Evolutionary conservation across 1,139 yeast species (phyloP).

Genomic region (Yamadazyma spencermartinsiae): DNA sequence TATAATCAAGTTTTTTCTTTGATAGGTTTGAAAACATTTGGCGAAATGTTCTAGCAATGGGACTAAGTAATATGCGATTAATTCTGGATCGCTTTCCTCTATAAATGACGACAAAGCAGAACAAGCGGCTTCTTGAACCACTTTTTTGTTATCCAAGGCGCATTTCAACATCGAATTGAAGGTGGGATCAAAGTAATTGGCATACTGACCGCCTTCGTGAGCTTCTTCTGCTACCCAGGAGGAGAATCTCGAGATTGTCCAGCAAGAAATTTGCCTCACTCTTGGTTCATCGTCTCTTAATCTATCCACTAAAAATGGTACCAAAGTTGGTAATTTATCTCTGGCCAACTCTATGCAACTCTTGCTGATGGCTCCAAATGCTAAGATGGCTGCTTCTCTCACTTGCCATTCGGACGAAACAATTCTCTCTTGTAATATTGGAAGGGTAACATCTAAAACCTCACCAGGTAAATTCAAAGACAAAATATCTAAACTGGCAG

Average conservation of each 20-base stretch:
- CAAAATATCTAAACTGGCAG: slow-evolving; percentile 84
- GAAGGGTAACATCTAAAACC: slow-evolving; percentile 68
- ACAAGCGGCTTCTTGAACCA: slow-evolving; percentile 94
- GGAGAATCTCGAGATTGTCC: slow-evolving; percentile 89
- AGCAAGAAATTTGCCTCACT: slow-evolving; percentile 89
- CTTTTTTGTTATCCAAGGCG: slow-evolving; percentile 79
- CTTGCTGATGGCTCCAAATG: slow-evolving; percentile 92
- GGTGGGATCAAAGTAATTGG: slow-evolving; percentile 73
- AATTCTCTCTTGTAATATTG: slow-evolving; percentile 71
- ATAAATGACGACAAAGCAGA: slow-evolving; percentile 81
- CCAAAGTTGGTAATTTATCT: slow-evolving; percentile 72
- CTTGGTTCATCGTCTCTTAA: slow-evolving; percentile 76
- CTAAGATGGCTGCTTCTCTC: slow-evolving; percentile 90
- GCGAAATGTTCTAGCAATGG: slow-evolving; percentile 71
- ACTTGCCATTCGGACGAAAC: slow-evolving; percentile 78
- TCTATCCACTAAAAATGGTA: slow-evolving; percentile 83
- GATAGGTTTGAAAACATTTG: slow-evolving; percentile 73
- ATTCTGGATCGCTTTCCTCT: slow-evolving; percentile 70
- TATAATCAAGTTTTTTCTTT: slow-evolving; percentile 76
- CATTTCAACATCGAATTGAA: slow-evolving; percentile 73
- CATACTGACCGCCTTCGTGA: slow-evolving; percentile 57
- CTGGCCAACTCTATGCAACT: slow-evolving; percentile 77
- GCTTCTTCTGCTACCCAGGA: slow-evolving; percentile 78
- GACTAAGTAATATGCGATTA: slow-evolving; percentile 48
- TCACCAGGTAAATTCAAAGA: slow-evolving; percentile 68